phyloP scores from a whole-genome alignment of 2,329 filamentous ascomycete species.

The Zymoseptoria brevis region DNA sequence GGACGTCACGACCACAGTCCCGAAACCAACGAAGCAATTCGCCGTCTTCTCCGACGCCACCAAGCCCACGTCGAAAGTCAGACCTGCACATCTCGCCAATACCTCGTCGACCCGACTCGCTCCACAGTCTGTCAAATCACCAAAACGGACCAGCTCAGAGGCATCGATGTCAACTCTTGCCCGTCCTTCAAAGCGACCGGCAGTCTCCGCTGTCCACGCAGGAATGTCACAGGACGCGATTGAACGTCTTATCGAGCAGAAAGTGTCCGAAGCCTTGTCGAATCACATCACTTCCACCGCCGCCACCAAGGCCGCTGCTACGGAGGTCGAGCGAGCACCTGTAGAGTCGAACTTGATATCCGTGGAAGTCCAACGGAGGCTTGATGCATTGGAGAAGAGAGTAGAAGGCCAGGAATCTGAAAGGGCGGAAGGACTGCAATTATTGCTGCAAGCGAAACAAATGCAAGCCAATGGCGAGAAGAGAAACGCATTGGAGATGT shows the following conservation, averaged over 20 bases:
- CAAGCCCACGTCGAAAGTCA: constrained; percentile 44
- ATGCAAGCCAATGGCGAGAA: constrained; percentile 80
- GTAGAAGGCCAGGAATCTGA: constrained; percentile 67
- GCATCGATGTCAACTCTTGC: constrained; percentile 27
- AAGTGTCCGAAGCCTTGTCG: constrained; percentile 84
- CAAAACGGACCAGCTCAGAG: constrained; percentile 39
- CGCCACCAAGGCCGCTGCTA: constrained; percentile 7
- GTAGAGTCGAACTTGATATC: constrained; percentile 41
- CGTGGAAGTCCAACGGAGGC: constrained; percentile 68
- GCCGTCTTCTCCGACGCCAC: constrained; percentile 67
- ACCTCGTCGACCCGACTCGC: constrained; percentile 15
- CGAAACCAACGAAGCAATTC: constrained; percentile 75
- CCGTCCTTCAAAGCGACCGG: constrained; percentile 35
- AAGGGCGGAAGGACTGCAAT: constrained; percentile 73
- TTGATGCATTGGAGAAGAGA: constrained; percentile 79
- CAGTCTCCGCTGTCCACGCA: constrained; percentile 21
- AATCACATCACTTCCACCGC: constrained; percentile 10
- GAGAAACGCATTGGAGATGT: constrained; percentile 70
- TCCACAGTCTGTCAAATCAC: constrained; percentile 18
- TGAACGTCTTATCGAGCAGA: constrained; percentile 85
- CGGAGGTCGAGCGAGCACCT: background rate
- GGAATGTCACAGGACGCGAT: constrained; percentile 57
- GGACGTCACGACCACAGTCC: constrained; percentile 43
- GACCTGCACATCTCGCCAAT: constrained; percentile 19
- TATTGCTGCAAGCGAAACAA: constrained; percentile 83